Conservation (phyloP, 2,329 filamentous ascomycete genomes). For the Colletotrichum melonis region DNA sequence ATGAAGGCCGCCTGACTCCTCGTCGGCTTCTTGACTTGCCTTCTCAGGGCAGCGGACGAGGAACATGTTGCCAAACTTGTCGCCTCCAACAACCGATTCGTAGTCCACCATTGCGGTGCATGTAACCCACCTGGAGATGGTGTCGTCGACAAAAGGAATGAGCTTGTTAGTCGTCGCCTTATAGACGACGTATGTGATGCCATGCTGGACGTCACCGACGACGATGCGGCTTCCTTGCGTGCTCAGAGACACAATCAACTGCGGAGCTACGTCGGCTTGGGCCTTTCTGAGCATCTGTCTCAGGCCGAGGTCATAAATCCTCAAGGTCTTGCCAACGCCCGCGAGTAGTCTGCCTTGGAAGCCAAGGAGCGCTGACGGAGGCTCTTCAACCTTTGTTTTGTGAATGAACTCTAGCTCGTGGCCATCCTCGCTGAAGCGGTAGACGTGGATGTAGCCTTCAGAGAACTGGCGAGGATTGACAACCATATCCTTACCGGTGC, state of each 20-base stretch:
- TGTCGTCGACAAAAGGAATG: conserved; percentile 94
- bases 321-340: conserved; percentile 85
- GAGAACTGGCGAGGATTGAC: conserved; percentile 80
- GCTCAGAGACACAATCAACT: conserved; percentile 88
- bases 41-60: conserved; percentile 89
- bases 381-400: conserved; percentile 92
- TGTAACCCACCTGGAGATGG: conserved; percentile 89
- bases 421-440: conserved; percentile 89
- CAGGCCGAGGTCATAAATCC: conserved; percentile 93
- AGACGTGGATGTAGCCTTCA: conserved; percentile 90
- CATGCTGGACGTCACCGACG: conserved; percentile 92
- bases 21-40: conserved; percentile 89
- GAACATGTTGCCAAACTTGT: conserved; percentile 98
- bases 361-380: conserved; percentile 87
- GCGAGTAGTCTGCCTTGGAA: conserved; percentile 92
- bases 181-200: conserved; percentile 92
- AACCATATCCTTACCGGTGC: conserved; percentile 90
- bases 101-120: conserved; percentile 96
- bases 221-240: conserved; percentile 92
- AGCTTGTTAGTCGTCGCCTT: conserved; percentile 91
- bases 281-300: conserved; percentile 92
- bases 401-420: conserved; percentile 92
- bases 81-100: conserved; percentile 91
- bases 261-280: conserved; percentile 81
- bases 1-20: conserved; percentile 90